Percentiles rank a stretch among this genome's conserved stretches.
phyloP scores from a whole-genome alignment of 257 asterid species.

The Nicotiana obtusifolia region DNA sequence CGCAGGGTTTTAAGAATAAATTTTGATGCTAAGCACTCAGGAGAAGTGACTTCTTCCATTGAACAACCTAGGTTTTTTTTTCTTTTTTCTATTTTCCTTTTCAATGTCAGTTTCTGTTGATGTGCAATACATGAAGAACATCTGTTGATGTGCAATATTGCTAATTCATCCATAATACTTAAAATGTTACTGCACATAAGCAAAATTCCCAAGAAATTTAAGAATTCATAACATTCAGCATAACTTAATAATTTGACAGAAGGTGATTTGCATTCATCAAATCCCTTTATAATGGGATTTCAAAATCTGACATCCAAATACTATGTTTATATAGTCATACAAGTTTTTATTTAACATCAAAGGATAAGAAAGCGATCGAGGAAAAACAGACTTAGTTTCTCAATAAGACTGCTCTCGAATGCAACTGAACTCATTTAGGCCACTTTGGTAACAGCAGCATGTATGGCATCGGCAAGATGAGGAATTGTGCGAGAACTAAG shows the following conservation, averaged over 20 bases:
- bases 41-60: too few species aligned
- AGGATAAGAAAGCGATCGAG: not conserved
- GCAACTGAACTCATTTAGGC: conserved; percentile 23
- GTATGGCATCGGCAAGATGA: conserved; percentile 75
- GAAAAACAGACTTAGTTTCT: not conserved
- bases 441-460: conserved; percentile 57
- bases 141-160: not conserved
- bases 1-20: not conserved
- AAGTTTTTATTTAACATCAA: not conserved
- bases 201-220: not conserved
- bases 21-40: too few species aligned
- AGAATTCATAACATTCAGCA: not conserved
- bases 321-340: not conserved
- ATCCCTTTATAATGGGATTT: not conserved
- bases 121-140: not conserved
- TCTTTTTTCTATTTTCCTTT: too few species aligned
- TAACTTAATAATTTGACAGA: not conserved
- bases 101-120: not conserved
- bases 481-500: conserved; percentile 67
- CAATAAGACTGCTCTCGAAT: not conserved
- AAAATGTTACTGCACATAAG: not conserved
- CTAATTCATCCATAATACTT: not conserved
- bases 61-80: not conserved
- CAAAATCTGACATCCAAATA: not conserved
- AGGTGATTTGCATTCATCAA: not conserved